phyloP scores from a whole-genome alignment of 352 stramenopile species.

The Pythium insidiosum region DNA sequence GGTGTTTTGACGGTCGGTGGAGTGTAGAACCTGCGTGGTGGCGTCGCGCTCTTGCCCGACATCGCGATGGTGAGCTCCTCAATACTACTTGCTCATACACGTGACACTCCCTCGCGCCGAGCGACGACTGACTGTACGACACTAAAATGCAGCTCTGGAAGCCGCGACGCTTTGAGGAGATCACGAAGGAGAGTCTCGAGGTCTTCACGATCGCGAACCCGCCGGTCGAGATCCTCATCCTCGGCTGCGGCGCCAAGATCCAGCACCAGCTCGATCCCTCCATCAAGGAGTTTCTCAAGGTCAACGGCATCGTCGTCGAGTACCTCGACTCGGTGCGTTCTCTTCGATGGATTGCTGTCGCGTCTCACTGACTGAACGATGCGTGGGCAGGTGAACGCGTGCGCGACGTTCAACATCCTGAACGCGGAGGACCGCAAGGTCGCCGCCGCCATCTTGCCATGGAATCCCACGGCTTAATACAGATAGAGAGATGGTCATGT shows the following conservation, averaged over 20 bases:
- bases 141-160: constrained; percentile 56
- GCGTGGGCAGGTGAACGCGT: too few species aligned
- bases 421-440: constrained; percentile 85
- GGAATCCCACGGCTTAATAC: too few species aligned
- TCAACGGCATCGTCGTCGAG: constrained; percentile 80
- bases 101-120: too few species aligned
- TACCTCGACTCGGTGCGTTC: constrained; percentile 73
- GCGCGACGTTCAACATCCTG: constrained; percentile 89
- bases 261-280: constrained; percentile 44
- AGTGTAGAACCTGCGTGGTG: constrained; percentile 70
- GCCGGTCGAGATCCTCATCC: constrained; percentile 78
- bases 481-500: too few species aligned
- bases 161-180: constrained; percentile 64
- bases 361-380: too few species aligned
- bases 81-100: too few species aligned
- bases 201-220: constrained; percentile 75
- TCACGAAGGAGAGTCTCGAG: constrained; percentile 64
- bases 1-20: too few species aligned
- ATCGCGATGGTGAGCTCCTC: constrained; percentile 70
- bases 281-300: constrained; percentile 70
- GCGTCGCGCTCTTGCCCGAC: constrained; percentile 57
- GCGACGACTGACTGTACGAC: too few species aligned
- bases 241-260: constrained; percentile 65
- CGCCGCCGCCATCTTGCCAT: constrained; percentile 68
- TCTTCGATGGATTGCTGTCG: too few species aligned